phyloP scores from a whole-genome alignment of 1,284 basidiomycete genomes.

The Moniliella sp. region DNA sequence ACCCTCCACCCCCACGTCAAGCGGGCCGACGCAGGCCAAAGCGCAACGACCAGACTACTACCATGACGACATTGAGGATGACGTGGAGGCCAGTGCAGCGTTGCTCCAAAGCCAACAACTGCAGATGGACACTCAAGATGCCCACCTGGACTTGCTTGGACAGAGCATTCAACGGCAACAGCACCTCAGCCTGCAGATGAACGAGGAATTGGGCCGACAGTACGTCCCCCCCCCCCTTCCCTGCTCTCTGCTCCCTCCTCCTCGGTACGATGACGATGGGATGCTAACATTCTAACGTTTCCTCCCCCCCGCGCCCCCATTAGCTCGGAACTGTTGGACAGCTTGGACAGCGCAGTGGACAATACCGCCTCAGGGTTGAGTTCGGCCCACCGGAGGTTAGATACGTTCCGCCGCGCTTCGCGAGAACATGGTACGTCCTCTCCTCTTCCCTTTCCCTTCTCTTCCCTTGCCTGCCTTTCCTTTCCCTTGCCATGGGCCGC shows the following conservation, averaged over 20 bases:
- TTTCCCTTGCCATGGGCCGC: neutral
- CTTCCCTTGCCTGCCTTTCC: neutral
- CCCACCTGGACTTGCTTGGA: conserved; percentile 18
- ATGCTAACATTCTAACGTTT: too few relatives aligned
- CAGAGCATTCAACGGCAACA: conserved; percentile 23
- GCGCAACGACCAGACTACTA: neutral
- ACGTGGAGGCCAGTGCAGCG: neutral
- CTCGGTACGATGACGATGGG: too few relatives aligned
- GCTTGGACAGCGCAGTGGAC: conserved; percentile 16
- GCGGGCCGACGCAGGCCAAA: neutral
- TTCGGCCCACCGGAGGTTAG: conserved; percentile 12
- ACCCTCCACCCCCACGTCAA: too few relatives aligned
- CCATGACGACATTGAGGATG: neutral
- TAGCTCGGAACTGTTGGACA: conserved; percentile 9
- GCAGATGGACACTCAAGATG: conserved; percentile 16
- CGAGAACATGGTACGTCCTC: conserved; percentile 22
- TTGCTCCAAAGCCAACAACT: conserved; percentile 5
- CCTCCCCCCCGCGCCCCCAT: neutral
- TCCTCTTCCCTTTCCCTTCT: neutral
- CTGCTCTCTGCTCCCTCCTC: too few relatives aligned
- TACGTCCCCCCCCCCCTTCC: conserved; percentile 1
- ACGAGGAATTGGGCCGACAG: conserved; percentile 28
- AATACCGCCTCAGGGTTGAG: conserved; percentile 18
- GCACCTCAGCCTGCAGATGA: conserved; percentile 24
- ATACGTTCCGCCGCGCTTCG: conserved; percentile 12